These are phyloP conservation scores for Cytidiella melzeri DNA, from an alignment of 768 basidiomycete species.

Conservation along the genomic window DNA sequence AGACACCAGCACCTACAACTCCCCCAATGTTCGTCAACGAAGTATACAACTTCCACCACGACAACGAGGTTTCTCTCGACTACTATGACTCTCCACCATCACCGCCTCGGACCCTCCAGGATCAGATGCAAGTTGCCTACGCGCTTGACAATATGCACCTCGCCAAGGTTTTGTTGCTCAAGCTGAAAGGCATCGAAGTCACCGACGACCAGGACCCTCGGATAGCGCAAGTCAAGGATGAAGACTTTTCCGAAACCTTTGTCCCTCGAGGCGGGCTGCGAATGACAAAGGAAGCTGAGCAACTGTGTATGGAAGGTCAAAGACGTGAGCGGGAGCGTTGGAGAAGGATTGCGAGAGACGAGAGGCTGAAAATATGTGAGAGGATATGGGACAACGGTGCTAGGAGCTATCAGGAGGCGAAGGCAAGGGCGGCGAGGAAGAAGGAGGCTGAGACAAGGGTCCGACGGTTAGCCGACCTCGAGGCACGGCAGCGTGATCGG, in stretches of 20 bases:
- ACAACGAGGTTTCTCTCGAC: constrained; percentile 26
- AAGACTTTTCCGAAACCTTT: constrained; percentile 37
- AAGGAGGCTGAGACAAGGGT: constrained; percentile 18
- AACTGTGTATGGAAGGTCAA: constrained; percentile 32
- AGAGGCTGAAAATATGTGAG: constrained; percentile 20
- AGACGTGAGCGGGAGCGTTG: constrained; percentile 29
- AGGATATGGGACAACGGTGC: constrained; percentile 23
- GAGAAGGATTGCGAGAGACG: constrained; percentile 26
- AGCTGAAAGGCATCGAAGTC: constrained; percentile 55
- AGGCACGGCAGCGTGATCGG: constrained; percentile 20
- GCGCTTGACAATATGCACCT: constrained; percentile 61
- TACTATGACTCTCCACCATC: constrained; percentile 41
- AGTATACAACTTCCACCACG: constrained; percentile 30
- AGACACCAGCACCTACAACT: constrained; percentile 20
- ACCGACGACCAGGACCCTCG: constrained; percentile 54
- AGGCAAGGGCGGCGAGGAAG: constrained; percentile 14
- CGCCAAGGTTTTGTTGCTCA: constrained; percentile 58
- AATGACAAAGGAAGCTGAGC: constrained; percentile 37
- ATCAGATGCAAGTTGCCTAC: constrained; percentile 64
- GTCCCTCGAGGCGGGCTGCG: constrained; percentile 32
- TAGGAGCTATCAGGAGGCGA: constrained; percentile 18
- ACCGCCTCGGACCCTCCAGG: constrained; percentile 42
- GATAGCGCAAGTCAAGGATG: constrained; percentile 51
- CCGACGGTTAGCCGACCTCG: constrained; percentile 16
- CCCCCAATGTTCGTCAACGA: constrained; percentile 22